Evolutionary conservation across 805 yeast species (phyloP), one percentile per base, ranked within the genome.

Genomic region (Candida vartiovaarae): DNA sequence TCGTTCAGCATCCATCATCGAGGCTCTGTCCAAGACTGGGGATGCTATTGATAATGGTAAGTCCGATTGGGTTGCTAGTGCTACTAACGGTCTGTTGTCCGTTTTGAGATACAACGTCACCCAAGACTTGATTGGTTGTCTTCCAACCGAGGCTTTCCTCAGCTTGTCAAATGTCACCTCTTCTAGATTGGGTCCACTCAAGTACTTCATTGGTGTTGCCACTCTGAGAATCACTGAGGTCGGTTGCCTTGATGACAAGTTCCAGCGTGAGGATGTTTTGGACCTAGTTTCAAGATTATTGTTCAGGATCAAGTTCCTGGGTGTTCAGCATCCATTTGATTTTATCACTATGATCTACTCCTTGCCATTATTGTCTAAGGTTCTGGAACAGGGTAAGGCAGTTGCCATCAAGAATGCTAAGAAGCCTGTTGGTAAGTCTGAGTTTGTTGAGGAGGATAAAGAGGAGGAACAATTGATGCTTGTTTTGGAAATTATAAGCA

Each of bases 381-480:
- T 86, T 6, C 66, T 89, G 50, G 78, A 78, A 43, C 75, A 72
- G 38, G 93, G 95, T 46, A 81, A 78, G 44, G 63, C 57, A 1
- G 75, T 72, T 35, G 75, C 84, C 1, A 54, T 75, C 42, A 73
- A 68, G 49, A 76, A 75, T 53, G 68, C 80, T 3, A 70, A 68
- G 37, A 80, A 78, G 55, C 72, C 67, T 3, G 61, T 66, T 8
- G 67, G 72, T 1, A 82, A 80, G 29, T 68, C 81, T 3, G 95
- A 86, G 54, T 84, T 82, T 59, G 75, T 75, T 29, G 91, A 87
- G 43, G 95, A 86, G 60, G 87, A 81, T 52, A 80, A 80, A n/a
- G 89, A 84, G 57, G 96, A 90, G 61, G 97, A 89, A 59, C 91
- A 86, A 54, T 67, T 89, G 40, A 62, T 84, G 40, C 66, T 91